Evolutionary conservation across 2,329 filamentous ascomycete species (phyloP).

Genomic region (Fonsecaea multimorphosa): DNA sequence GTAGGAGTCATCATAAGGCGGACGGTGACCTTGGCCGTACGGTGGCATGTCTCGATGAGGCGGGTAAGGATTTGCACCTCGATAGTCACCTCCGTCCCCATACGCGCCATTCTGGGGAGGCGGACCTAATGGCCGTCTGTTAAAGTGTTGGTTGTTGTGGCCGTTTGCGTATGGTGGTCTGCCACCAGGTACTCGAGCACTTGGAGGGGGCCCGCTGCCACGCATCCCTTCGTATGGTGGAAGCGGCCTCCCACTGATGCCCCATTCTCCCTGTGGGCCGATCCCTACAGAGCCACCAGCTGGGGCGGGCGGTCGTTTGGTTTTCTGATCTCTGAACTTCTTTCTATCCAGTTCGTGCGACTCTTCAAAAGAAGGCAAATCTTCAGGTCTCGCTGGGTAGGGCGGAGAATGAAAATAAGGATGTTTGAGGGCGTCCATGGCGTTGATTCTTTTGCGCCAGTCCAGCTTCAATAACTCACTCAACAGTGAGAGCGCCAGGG

Average conservation of each 20-base stretch:
- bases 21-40: slow-evolving; percentile 33
- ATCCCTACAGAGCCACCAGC: slow-evolving; percentile 89
- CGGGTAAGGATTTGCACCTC: slow-evolving; percentile 21
- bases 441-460: slow-evolving; percentile 87
- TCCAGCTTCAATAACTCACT: slow-evolving; percentile 84
- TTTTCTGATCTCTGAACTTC: slow-evolving; percentile 85
- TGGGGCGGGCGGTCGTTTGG: slow-evolving; percentile 84
- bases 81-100: slow-evolving; percentile 29
- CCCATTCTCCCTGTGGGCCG: slow-evolving; percentile 66
- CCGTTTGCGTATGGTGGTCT: slow-evolving; percentile 41
- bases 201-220: slow-evolving; percentile 42
- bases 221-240: slow-evolving; percentile 43
- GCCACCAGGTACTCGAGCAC: slow-evolving; percentile 47
- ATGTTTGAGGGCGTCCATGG: slow-evolving; percentile 89
- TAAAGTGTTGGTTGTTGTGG: slow-evolving; percentile 29
- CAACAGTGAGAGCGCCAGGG: slow-evolving; percentile 77
- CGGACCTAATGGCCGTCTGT: slow-evolving; percentile 22
- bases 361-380: slow-evolving; percentile 90
- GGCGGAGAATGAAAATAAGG: slow-evolving; percentile 85
- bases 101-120: slow-evolving; percentile 33
- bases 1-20: slow-evolving; percentile 36
- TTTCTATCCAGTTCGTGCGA: slow-evolving; percentile 95
- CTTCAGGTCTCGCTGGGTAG: slow-evolving; percentile 77
- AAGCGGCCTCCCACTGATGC: slow-evolving; percentile 42
- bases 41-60: slow-evolving; percentile 32